These are phyloP conservation scores for Berkeleyomyces basicola DNA, from an alignment of 2,329 filamentous ascomycete species.

Conservation along the genomic window DNA sequence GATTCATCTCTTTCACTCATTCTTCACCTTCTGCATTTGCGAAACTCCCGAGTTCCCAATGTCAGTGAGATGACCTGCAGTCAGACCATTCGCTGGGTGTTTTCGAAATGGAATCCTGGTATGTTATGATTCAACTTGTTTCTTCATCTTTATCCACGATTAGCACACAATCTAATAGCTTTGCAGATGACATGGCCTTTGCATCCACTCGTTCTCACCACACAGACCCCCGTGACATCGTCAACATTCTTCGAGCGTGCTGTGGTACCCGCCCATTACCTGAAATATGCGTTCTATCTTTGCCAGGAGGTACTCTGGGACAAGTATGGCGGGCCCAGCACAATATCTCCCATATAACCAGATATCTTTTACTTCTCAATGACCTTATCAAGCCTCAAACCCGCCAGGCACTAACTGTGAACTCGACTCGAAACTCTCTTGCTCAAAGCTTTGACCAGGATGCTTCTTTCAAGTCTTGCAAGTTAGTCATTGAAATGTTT, in stretches of 20 bases:
- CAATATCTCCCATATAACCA: constrained; percentile 28
- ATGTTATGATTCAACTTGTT: constrained; percentile 19
- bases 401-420: background rate
- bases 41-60: constrained; percentile 50
- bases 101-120: constrained; percentile 72
- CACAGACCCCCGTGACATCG: constrained; percentile 46
- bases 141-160: background rate
- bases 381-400: constrained; percentile 15
- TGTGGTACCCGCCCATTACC: constrained; percentile 34
- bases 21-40: constrained; percentile 47
- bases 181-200: constrained; percentile 47
- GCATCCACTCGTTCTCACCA: constrained; percentile 47
- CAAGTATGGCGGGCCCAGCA: constrained; percentile 31
- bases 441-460: constrained; percentile 19
- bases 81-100: constrained; percentile 65
- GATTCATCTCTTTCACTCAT: constrained; percentile 66
- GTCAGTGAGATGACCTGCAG: constrained; percentile 50
- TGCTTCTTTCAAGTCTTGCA: constrained; percentile 28
- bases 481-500: constrained; percentile 36
- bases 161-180: constrained; percentile 5
- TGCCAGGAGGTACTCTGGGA: constrained; percentile 31
- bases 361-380: constrained; percentile 39
- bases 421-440: background rate
- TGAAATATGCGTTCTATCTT: constrained; percentile 20
- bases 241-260: constrained; percentile 53